Conservation (phyloP, 2,329 filamentous ascomycete species). For the Fusarium verrucosum region DNA sequence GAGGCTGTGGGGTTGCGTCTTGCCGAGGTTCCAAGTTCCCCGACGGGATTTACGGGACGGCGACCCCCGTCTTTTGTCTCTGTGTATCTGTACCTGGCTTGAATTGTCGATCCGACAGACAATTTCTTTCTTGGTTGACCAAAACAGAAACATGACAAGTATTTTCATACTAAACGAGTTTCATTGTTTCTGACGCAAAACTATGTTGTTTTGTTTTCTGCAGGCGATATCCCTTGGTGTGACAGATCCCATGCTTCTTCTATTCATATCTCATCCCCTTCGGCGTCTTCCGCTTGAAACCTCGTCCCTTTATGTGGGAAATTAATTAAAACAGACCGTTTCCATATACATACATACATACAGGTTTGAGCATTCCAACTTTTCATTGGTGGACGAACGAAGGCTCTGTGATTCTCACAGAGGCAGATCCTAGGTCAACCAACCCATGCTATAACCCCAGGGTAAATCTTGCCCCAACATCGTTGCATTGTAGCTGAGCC, state of each 20-base stretch:
- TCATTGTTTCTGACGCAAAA: conserved; percentile 3
- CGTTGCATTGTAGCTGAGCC: conserved; percentile 19
- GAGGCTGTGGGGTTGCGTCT: conserved; percentile 17
- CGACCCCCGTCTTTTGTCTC: not conserved
- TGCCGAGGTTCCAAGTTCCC: conserved; percentile 29
- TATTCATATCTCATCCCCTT: conserved; percentile 3
- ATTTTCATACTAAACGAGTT: conserved; percentile 31
- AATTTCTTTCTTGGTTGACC: conserved; percentile 6
- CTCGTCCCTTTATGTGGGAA: conserved; percentile 1
- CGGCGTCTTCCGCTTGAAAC: conserved; percentile 15
- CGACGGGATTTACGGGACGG: conserved; percentile 3
- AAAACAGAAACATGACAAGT: conserved; percentile 12
- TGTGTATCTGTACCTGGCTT: not conserved
- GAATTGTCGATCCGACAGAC: conserved; percentile 11
- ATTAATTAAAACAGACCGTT: conserved; percentile 19
- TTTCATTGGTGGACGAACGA: conserved; percentile 21
- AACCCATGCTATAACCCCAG: conserved; percentile 18
- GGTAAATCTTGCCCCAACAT: conserved; percentile 27
- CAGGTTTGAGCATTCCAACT: not conserved
- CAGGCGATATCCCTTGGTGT: conserved; percentile 9
- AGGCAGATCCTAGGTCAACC: conserved; percentile 1
- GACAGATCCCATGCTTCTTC: conserved; percentile 3
- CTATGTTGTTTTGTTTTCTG: not conserved
- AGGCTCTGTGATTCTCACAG: not conserved
- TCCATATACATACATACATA: no score